These are phyloP conservation scores for Porcisia hertigi DNA, from an alignment of 208 protist species.

Conservation along the genomic window DNA sequence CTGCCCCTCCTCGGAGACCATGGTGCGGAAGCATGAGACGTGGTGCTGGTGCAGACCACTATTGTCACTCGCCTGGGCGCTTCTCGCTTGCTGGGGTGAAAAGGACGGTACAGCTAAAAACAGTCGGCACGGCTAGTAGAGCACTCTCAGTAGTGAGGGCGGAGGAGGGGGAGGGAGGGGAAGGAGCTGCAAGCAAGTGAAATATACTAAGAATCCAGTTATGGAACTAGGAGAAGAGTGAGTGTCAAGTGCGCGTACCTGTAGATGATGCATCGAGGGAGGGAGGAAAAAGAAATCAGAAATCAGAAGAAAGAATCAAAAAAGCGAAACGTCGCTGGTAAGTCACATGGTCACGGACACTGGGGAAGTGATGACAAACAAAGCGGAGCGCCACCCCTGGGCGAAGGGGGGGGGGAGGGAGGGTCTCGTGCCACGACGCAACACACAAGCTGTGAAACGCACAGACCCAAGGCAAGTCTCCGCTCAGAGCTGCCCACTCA, in stretches of 20 bases:
- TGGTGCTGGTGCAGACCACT: not conserved
- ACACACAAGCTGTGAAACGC: not conserved
- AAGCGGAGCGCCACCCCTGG: not conserved
- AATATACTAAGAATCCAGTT: not conserved
- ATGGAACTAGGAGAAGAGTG: not conserved
- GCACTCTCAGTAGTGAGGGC: not conserved
- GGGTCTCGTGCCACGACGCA: not conserved
- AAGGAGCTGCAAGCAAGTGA: not conserved
- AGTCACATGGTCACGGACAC: not conserved
- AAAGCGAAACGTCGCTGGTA: not conserved
- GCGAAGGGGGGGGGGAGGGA: not conserved
- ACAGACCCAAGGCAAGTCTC: not conserved
- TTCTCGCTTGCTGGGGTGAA: not conserved
- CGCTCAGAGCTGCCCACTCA: not conserved
- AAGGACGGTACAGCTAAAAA: too few relatives aligned
- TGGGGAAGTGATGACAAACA: not conserved
- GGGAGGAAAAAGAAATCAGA: not conserved
- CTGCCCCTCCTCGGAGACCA: conserved; percentile 16
- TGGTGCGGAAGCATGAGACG: not conserved
- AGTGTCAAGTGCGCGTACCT: not conserved
- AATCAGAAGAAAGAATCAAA: too few relatives aligned
- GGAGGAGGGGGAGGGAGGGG: not conserved
- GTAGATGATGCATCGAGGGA: not conserved
- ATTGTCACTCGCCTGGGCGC: not conserved
- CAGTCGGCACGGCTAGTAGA: not conserved